These are phyloP conservation scores for Acer negundo DNA, from an alignment of 345 rosid genomes.

Conservation along the genomic window DNA sequence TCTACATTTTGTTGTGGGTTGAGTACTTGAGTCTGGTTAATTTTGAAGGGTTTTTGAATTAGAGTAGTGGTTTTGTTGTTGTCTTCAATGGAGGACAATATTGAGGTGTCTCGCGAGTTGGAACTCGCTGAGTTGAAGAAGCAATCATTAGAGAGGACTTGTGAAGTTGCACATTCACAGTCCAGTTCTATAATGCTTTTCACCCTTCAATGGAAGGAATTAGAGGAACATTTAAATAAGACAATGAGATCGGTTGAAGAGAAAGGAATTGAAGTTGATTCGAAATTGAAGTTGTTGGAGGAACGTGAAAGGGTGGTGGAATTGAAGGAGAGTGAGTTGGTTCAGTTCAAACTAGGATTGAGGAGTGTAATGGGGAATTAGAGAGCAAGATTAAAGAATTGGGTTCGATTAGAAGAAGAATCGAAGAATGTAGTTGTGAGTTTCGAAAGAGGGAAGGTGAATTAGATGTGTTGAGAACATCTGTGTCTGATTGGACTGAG, in stretches of 20 bases:
- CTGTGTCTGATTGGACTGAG: no score
- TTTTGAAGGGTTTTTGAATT: not conserved
- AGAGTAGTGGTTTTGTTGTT: not conserved
- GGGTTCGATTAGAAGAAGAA: no score
- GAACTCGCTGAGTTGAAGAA: constrained; percentile 20
- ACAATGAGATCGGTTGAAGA: constrained; percentile 5
- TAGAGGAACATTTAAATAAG: constrained; percentile 22
- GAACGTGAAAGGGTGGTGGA: constrained; percentile 9
- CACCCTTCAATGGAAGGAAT: constrained; percentile 35
- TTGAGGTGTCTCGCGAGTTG: constrained; percentile 9
- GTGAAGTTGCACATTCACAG: constrained; percentile 27
- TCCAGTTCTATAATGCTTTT: constrained; percentile 29
- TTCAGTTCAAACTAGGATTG: not conserved
- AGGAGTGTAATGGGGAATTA: constrained; percentile 13
- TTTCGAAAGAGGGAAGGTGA: no score
- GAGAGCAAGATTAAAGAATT: not conserved
- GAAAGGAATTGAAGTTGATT: not conserved
- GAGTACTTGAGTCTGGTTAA: no score
- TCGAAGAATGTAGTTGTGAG: no score
- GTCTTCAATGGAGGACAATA: constrained; percentile 4
- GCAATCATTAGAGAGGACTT: constrained; percentile 15
- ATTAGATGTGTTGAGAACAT: no score
- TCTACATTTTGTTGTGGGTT: no score
- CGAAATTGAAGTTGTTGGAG: not conserved
- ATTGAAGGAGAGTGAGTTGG: constrained; percentile 24